A percentile compares a stretch with the other conserved stretches of the same genome.
These are phyloP conservation scores for Picochlorum sp. DNA, from an alignment of 139 green algal species.

Conservation along the genomic window DNA sequence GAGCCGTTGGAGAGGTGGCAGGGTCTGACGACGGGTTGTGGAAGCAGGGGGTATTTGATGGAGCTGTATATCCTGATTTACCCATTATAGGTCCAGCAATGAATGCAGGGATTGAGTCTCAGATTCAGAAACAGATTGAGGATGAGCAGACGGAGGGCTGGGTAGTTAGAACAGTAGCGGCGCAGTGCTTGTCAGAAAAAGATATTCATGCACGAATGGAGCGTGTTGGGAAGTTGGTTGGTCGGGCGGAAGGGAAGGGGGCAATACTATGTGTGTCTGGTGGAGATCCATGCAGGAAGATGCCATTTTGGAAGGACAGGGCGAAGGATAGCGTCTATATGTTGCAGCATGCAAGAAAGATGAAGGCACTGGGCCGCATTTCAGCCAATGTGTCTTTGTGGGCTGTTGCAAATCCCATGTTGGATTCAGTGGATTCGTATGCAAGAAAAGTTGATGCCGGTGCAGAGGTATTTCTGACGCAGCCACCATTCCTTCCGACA, in stretches of 20 bases:
- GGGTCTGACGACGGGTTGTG: slow-evolving; percentile 42
- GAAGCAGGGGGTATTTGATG: slow-evolving; percentile 41
- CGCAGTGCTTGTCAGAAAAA: slow-evolving; percentile 27
- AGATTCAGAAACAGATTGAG: slow-evolving; percentile 14
- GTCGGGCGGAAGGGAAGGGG: slow-evolving; percentile 20
- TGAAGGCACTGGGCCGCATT: slow-evolving; percentile 32
- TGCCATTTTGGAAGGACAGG: slow-evolving; percentile 29
- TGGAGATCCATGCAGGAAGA: slow-evolving; percentile 46
- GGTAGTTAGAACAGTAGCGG: slow-evolving; percentile 31
- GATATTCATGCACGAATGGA: slow-evolving; percentile 23
- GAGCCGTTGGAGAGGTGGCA: slow-evolving; percentile 14
- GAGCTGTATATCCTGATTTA: slow-evolving; percentile 58
- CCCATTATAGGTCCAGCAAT: slow-evolving; percentile 29
- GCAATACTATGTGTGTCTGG: slow-evolving; percentile 63
- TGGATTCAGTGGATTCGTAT: slow-evolving; percentile 9
- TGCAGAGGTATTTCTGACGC: slow-evolving; percentile 57
- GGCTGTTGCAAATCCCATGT: slow-evolving; percentile 67
- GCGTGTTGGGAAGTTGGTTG: neutral
- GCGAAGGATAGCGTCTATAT: slow-evolving; percentile 36
- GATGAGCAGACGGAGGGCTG: neutral
- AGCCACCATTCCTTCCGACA: slow-evolving; percentile 57
- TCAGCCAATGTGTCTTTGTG: slow-evolving; percentile 39
- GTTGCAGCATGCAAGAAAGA: slow-evolving; percentile 27
- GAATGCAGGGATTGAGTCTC: slow-evolving; percentile 41
- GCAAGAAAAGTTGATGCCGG: slow-evolving; percentile 45